Percentiles rank a stretch among this genome's conserved stretches.
phyloP scores from a whole-genome alignment of 257 asterid genomes.

The Solanum paucissectum region DNA sequence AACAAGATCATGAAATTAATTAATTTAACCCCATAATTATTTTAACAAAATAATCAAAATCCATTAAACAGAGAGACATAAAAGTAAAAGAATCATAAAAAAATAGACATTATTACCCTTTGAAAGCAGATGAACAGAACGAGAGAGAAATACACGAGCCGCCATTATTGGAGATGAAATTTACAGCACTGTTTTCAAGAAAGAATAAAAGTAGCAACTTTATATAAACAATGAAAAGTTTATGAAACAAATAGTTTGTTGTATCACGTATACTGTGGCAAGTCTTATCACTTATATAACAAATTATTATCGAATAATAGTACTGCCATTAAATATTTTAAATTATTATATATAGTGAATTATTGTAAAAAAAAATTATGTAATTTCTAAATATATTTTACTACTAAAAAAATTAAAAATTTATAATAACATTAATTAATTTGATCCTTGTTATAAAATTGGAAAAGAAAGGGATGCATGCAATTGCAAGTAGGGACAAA shows the following conservation, averaged over 20 bases:
- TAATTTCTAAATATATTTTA: neutral
- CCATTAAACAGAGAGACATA: neutral
- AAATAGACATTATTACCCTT: slow-evolving; percentile 1
- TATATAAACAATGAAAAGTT: neutral
- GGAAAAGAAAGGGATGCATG: neutral
- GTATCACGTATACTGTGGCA: neutral
- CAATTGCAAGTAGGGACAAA: neutral
- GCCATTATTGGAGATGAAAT: slow-evolving; percentile 33
- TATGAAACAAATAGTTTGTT: neutral
- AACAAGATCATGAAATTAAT: neutral
- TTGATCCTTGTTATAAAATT: neutral
- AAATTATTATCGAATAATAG: too few relatives aligned
- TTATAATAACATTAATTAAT: neutral
- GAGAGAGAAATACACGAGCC: slow-evolving; percentile 52
- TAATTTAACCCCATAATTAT: neutral
- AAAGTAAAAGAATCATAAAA: neutral
- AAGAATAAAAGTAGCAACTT: neutral
- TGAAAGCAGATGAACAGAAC: slow-evolving; percentile 12
- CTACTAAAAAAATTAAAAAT: too few relatives aligned
- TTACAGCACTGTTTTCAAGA: neutral
- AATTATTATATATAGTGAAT: too few relatives aligned
- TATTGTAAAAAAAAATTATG: neutral
- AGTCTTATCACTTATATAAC: neutral
- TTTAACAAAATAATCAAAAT: neutral
- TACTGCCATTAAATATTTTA: too few relatives aligned